Evolutionary conservation across 768 basidiomycete genomes (phyloP).

Genomic region (Daedaleopsis nitida): DNA sequence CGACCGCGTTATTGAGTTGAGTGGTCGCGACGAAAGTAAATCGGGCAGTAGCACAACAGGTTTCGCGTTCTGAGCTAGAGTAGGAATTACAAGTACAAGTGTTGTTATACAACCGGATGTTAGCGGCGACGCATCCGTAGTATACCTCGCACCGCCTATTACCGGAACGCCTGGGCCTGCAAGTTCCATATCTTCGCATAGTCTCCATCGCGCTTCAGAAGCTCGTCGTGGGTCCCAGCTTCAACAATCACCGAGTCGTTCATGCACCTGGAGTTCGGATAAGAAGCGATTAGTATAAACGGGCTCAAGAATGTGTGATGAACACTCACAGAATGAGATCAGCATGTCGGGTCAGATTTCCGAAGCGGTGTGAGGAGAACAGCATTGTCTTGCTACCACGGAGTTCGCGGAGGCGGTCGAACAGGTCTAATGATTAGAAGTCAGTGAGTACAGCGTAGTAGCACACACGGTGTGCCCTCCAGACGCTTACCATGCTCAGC

Average conservation of each 20-base stretch:
- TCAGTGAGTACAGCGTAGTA: neutral
- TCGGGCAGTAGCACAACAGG: neutral
- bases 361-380: conserved; percentile 76
- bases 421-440: conserved; percentile 48
- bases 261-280: conserved; percentile 58
- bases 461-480: no score
- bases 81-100: no score
- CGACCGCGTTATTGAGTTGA: no score
- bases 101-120: no score
- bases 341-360: conserved; percentile 73
- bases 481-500: conserved; percentile 61
- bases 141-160: no score
- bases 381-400: conserved; percentile 83
- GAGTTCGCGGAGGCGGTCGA: conserved; percentile 64
- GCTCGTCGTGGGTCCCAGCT: conserved; percentile 63
- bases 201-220: conserved; percentile 57
- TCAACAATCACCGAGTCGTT: conserved; percentile 62
- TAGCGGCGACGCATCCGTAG: no score
- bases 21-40: no score
- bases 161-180: conserved; percentile 56
- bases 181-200: conserved; percentile 74
- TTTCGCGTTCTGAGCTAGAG: neutral
- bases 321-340: conserved; percentile 53
- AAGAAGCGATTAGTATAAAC: neutral
- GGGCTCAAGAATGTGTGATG: conserved; percentile 42